Percentiles rank a stretch among this genome's conserved stretches.
Conservation (phyloP, 148 eudicot species). For the Rhododendron williamsianum region DNA sequence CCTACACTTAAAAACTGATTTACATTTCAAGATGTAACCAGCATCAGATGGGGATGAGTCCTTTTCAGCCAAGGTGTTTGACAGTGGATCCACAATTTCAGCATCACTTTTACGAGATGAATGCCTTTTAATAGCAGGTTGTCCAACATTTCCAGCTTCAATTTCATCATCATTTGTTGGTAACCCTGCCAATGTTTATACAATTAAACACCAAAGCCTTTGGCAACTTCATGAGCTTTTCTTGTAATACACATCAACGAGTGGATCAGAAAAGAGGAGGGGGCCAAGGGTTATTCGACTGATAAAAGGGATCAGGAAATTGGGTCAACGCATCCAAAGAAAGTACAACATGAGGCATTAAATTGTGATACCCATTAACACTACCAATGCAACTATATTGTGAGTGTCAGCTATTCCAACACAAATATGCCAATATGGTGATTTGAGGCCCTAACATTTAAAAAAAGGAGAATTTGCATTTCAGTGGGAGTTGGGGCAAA, state of each 20-base stretch:
- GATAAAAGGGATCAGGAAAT: not conserved
- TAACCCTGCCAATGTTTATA: slow-evolving; percentile 26
- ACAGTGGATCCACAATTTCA: slow-evolving; percentile 9
- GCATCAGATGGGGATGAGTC: slow-evolving; percentile 27
- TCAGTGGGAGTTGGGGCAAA: too few species aligned
- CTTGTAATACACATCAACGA: not conserved
- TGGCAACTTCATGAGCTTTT: not conserved
- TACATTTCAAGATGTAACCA: slow-evolving; percentile 53
- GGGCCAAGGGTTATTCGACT: not conserved
- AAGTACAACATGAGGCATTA: not conserved
- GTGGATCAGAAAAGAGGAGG: not conserved
- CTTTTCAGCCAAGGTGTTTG: slow-evolving; percentile 19
- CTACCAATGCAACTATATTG: not conserved
- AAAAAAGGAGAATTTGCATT: too few species aligned
- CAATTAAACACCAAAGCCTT: not conserved
- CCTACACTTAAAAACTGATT: slow-evolving; percentile 85
- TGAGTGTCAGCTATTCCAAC: not conserved
- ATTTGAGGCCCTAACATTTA: not conserved
- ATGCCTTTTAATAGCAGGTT: slow-evolving; percentile 11
- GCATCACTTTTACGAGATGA: slow-evolving; percentile 18
- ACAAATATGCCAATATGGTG: not conserved
- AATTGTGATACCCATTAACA: not conserved
- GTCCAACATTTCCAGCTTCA: slow-evolving; percentile 26
- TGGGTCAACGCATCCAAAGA: not conserved
- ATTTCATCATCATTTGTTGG: slow-evolving; percentile 49